phyloP scores from a whole-genome alignment of 371 early-diverging fungal genomes.

The Apophysomyces variabilis region DNA sequence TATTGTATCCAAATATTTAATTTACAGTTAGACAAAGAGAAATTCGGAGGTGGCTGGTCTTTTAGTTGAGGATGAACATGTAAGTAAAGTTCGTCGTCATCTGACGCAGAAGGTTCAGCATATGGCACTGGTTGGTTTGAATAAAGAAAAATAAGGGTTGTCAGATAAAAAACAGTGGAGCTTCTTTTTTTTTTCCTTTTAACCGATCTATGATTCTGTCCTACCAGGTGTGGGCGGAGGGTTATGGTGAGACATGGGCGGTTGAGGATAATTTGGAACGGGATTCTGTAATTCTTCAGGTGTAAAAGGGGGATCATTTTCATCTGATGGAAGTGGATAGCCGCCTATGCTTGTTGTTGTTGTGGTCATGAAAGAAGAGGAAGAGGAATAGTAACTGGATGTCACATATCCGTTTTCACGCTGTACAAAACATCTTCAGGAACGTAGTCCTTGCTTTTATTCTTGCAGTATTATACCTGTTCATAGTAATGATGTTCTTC shows the following conservation, averaged over 20 bases:
- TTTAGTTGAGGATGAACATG: slow-evolving; percentile 42
- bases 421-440: neutral
- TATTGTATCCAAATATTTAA: neutral
- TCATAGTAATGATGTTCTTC: slow-evolving; percentile 4
- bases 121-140: slow-evolving; percentile 25
- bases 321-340: slow-evolving; percentile 4
- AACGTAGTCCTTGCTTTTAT: neutral
- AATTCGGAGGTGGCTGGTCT: slow-evolving; percentile 33
- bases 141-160: slow-evolving; percentile 9
- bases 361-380: neutral
- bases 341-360: neutral
- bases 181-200: neutral
- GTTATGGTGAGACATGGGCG: slow-evolving; percentile 31
- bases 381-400: slow-evolving; percentile 6
- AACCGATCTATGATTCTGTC: neutral
- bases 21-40: slow-evolving; percentile 75
- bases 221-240: slow-evolving; percentile 36
- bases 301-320: neutral
- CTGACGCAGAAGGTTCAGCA: slow-evolving; percentile 20
- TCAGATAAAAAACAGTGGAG: neutral
- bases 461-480: neutral
- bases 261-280: slow-evolving; percentile 33
- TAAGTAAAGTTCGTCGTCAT: slow-evolving; percentile 29
- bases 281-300: slow-evolving; percentile 13
- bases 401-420: slow-evolving; percentile 11